These are phyloP conservation scores for Euryodendron excelsum DNA, from an alignment of 148 eudicot species.

Conservation along the genomic window DNA sequence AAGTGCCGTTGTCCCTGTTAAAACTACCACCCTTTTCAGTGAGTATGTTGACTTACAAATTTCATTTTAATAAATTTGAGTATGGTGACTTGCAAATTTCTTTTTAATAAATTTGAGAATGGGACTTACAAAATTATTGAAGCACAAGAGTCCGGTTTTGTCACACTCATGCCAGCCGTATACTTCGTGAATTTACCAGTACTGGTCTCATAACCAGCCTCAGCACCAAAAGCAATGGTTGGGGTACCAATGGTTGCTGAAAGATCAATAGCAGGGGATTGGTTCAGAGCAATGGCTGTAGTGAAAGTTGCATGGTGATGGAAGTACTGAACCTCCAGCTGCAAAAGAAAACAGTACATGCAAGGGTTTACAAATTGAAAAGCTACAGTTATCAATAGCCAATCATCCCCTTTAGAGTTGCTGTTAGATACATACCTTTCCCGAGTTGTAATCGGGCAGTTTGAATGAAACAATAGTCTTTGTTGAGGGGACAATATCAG, in stretches of 20 bases:
- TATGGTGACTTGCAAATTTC: too few relatives aligned
- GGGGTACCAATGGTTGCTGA: slow-evolving; percentile 92
- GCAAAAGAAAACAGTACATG: slow-evolving; percentile 23
- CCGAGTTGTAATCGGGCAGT: slow-evolving; percentile 65
- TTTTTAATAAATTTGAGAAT: too few relatives aligned
- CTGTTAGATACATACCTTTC: slow-evolving; percentile 56
- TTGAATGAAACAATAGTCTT: slow-evolving; percentile 79
- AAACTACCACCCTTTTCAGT: background rate
- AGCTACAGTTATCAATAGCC: slow-evolving; percentile 13
- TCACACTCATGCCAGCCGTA: slow-evolving; percentile 70
- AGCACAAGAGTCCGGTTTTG: slow-evolving; percentile 64
- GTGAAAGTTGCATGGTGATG: slow-evolving; percentile 88
- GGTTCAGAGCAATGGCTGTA: slow-evolving; percentile 61
- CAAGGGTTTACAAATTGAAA: slow-evolving; percentile 5
- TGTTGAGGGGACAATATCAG: slow-evolving; percentile 71
- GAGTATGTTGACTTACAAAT: slow-evolving; percentile 46
- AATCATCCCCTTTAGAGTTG: slow-evolving; percentile 46
- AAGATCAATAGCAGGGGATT: slow-evolving; percentile 66
- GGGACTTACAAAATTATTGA: slow-evolving; percentile 61
- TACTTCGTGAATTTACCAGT: slow-evolving; percentile 72
- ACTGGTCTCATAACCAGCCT: slow-evolving; percentile 83
- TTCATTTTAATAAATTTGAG: too few relatives aligned
- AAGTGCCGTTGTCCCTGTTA: background rate
- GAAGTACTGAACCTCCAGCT: slow-evolving; percentile 87
- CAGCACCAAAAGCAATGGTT: slow-evolving; percentile 83